Percentiles rank a stretch among this genome's conserved stretches.
These are phyloP conservation scores for Xylaria sp. DNA, from an alignment of 2,329 filamentous ascomycete genomes.

Conservation along the genomic window DNA sequence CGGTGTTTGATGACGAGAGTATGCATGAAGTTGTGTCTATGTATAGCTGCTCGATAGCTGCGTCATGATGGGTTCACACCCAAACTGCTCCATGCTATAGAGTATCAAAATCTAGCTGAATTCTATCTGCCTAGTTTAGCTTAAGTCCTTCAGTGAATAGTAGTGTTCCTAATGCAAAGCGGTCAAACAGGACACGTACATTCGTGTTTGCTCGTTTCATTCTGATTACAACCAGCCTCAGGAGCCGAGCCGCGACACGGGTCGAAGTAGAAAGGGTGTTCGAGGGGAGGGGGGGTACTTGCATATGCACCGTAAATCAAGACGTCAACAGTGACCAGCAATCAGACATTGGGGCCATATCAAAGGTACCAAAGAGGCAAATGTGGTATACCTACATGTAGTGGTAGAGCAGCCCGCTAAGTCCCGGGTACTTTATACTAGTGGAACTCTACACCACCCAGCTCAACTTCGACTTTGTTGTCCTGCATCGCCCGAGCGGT, in stretches of 20 bases:
- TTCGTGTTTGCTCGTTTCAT: conserved; percentile 15
- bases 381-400: too few relatives aligned
- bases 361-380: too few relatives aligned
- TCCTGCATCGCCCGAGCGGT: conserved; percentile 4
- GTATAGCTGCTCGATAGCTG: conserved; percentile 11
- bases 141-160: neutral
- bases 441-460: neutral
- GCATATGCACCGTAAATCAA: conserved; percentile 21
- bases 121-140: neutral
- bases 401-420: too few relatives aligned
- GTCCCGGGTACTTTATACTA: neutral
- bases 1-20: conserved; percentile 27
- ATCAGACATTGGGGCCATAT: neutral
- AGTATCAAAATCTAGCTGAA: neutral
- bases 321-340: neutral
- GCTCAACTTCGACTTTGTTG: neutral
- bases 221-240: neutral
- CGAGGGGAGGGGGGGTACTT: neutral
- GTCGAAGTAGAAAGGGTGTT: neutral
- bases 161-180: neutral
- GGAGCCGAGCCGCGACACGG: neutral
- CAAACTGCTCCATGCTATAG: too few relatives aligned
- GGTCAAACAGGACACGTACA: neutral
- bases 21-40: conserved; percentile 16
- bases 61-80: conserved; percentile 23